phyloP scores from a whole-genome alignment of 148 eudicot species.

The Chenopodium formosanum region DNA sequence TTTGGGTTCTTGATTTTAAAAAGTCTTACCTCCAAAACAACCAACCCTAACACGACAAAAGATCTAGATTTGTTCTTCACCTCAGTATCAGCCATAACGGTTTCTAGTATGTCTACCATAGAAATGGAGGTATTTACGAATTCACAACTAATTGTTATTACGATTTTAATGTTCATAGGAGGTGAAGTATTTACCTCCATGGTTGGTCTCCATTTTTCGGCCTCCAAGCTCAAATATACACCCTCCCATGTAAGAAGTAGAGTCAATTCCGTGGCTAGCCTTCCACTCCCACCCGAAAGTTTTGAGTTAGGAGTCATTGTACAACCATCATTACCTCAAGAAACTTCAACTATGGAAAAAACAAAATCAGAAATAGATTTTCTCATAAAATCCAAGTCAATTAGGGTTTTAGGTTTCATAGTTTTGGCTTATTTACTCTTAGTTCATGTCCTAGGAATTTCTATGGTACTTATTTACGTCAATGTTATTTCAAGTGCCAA shows the following conservation, averaged over 20 bases:
- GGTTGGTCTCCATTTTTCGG: constrained; percentile 40
- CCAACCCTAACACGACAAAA: constrained; percentile 12
- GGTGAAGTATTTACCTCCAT: constrained; percentile 70
- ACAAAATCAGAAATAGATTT: constrained; percentile 25
- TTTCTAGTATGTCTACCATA: constrained; percentile 68
- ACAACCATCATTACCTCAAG: not conserved
- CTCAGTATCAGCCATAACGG: constrained; percentile 51
- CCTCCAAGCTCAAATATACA: constrained; percentile 21
- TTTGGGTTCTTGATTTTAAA: constrained; percentile 30
- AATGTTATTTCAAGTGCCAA: constrained; percentile 38
- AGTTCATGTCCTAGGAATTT: constrained; percentile 36
- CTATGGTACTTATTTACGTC: constrained; percentile 32
- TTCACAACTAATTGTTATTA: constrained; percentile 53
- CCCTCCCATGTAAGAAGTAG: constrained; percentile 17
- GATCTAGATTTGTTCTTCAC: constrained; percentile 53
- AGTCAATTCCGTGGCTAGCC: constrained; percentile 19
- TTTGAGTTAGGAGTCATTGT: constrained; percentile 18
- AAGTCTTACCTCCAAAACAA: constrained; percentile 29
- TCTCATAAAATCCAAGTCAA: constrained; percentile 37
- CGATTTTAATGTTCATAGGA: constrained; percentile 58
- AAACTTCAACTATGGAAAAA: constrained; percentile 17
- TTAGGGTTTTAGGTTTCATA: constrained; percentile 31
- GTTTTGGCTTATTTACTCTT: constrained; percentile 42
- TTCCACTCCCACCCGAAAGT: constrained; percentile 6
- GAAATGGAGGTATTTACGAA: constrained; percentile 74